These are phyloP conservation scores for Wickerhamomyces strasburgensis DNA, from an alignment of 805 yeast genomes.

Conservation along the genomic window DNA sequence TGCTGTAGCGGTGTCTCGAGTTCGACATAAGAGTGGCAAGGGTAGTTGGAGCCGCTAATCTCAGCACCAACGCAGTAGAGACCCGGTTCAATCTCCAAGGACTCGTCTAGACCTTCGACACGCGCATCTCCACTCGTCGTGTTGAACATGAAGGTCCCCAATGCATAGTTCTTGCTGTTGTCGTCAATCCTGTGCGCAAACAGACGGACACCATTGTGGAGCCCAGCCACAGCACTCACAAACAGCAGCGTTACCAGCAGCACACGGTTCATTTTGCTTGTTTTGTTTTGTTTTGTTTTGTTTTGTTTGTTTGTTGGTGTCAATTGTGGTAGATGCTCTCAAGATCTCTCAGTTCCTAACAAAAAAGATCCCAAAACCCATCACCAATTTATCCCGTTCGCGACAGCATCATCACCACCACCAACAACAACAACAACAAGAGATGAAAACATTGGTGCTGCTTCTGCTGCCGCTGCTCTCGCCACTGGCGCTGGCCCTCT, in stretches of 20 bases:
- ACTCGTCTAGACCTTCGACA: not conserved
- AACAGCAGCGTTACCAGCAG: not conserved
- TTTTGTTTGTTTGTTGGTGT: too few species aligned
- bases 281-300: not conserved
- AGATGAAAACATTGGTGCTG: too few species aligned
- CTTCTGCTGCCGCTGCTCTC: not conserved
- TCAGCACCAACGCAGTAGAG: conserved; percentile 23
- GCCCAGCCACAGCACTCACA: not conserved
- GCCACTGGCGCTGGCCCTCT: conserved; percentile 6
- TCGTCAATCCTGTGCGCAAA: not conserved
- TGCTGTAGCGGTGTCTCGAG: conserved; percentile 13
- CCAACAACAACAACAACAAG: too few species aligned
- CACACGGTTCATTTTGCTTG: too few species aligned
- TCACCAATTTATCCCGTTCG: too few species aligned
- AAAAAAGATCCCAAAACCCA: too few species aligned
- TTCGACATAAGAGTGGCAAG: conserved; percentile 16
- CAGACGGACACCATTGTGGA: not conserved
- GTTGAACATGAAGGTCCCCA: not conserved
- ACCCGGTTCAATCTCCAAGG: conserved; percentile 4
- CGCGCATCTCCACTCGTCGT: not conserved
- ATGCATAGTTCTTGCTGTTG: not conserved
- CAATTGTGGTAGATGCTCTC: too few species aligned
- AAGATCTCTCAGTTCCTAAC: too few species aligned
- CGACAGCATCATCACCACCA: too few species aligned
- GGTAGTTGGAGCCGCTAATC: conserved; percentile 8